phyloP scores from a whole-genome alignment of 2,329 filamentous ascomycete species.

The Stachybotrys elegans region DNA sequence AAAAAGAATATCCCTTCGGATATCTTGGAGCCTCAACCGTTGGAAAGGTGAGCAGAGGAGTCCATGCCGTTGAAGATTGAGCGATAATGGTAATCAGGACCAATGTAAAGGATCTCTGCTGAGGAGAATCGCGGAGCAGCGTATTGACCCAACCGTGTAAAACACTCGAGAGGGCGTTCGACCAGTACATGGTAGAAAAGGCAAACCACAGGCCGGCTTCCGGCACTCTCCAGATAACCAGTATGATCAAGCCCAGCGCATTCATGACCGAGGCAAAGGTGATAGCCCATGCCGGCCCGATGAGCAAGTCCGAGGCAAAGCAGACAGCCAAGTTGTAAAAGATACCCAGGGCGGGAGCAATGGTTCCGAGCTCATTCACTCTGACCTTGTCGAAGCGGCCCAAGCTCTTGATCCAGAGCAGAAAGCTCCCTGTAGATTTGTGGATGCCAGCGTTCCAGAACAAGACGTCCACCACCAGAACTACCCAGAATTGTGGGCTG shows the following conservation, averaged over 20 bases:
- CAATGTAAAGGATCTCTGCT: conserved; percentile 43
- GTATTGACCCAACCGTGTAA: conserved; percentile 53
- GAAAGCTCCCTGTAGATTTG: conserved; percentile 41
- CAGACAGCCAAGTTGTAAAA: conserved; percentile 49
- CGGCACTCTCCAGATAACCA: conserved; percentile 51
- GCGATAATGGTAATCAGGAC: conserved; percentile 48
- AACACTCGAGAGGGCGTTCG: conserved; percentile 48
- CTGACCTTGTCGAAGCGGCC: conserved; percentile 37
- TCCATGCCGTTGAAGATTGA: conserved; percentile 53
- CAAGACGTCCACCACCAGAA: conserved; percentile 46
- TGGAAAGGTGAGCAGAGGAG: conserved; percentile 44
- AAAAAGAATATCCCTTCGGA: conserved; percentile 35
- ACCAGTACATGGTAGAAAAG: conserved; percentile 41
- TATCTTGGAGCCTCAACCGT: conserved; percentile 38
- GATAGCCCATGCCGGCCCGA: conserved; percentile 51
- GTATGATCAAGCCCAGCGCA: conserved; percentile 46
- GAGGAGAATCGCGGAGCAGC: conserved; percentile 37
- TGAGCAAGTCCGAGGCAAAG: conserved; percentile 48
- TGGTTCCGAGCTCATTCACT: conserved; percentile 47
- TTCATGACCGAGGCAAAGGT: conserved; percentile 46
- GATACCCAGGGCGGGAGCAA: conserved; percentile 49
- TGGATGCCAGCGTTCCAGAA: conserved; percentile 52
- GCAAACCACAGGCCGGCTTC: conserved; percentile 27
- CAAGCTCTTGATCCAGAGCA: conserved; percentile 55
- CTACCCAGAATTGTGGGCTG: conserved; percentile 43